Conservation (phyloP, 331 rosid species). For the Rhamnella rubrinervis region DNA sequence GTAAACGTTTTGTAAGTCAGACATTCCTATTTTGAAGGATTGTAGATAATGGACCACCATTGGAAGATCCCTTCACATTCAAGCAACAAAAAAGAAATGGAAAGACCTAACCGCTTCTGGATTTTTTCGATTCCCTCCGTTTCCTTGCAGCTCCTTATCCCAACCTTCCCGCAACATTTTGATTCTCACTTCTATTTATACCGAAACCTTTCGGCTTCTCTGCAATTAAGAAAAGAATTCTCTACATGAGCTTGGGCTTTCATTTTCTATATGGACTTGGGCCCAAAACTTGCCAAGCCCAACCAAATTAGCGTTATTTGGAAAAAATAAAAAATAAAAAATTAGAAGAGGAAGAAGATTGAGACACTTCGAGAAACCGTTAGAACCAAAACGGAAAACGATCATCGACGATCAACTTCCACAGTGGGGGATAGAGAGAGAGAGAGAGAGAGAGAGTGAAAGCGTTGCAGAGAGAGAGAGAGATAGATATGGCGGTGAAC, state of each 20-base stretch:
- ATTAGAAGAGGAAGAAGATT: background rate
- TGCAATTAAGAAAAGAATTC: slow-evolving; percentile 19
- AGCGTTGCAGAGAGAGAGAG: background rate
- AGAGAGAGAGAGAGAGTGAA: background rate
- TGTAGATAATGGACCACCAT: slow-evolving; percentile 17
- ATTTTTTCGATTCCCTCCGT: slow-evolving; percentile 11
- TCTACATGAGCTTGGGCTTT: background rate
- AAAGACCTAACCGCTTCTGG: slow-evolving; percentile 18
- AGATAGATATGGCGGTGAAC: slow-evolving; percentile 22
- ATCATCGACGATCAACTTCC: background rate
- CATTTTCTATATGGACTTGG: background rate
- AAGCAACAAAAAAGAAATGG: slow-evolving; percentile 14
- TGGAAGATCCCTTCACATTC: slow-evolving; percentile 23
- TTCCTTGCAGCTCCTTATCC: background rate
- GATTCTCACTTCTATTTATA: slow-evolving; percentile 20
- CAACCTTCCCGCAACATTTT: slow-evolving; percentile 23
- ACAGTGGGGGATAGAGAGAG: background rate
- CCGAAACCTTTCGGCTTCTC: slow-evolving; percentile 31
- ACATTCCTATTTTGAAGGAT: no score
- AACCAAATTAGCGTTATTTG: no score
- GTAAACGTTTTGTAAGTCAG: background rate
- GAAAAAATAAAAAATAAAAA: no score
- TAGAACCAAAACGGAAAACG: slow-evolving; percentile 10
- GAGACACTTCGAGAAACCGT: slow-evolving; percentile 49
- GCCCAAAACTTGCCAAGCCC: background rate